Evolutionary conservation across 768 basidiomycete genomes (phyloP).

Genomic region (Plicaturopsis crispa): DNA sequence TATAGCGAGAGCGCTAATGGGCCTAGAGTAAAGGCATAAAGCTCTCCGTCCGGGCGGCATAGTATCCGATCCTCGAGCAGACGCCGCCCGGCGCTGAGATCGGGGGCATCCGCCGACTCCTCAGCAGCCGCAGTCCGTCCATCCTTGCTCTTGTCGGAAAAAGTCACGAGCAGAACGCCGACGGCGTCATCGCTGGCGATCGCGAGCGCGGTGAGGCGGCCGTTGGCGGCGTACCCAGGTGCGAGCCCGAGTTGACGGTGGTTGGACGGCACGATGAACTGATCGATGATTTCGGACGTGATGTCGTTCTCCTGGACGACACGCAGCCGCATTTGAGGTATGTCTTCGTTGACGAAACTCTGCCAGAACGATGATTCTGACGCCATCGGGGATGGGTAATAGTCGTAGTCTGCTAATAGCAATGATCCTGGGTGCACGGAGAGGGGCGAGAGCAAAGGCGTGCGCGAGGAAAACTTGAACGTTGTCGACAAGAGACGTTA

Average conservation of each 20-base stretch:
- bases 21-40: constrained; percentile 50
- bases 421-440: too few species aligned
- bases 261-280: background rate
- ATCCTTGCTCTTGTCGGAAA: background rate
- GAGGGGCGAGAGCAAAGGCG: too few species aligned
- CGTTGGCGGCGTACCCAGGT: constrained; percentile 36
- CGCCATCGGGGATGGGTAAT: too few species aligned
- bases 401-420: too few species aligned
- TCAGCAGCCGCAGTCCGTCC: constrained; percentile 12
- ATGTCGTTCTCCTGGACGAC: background rate
- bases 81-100: constrained; percentile 16
- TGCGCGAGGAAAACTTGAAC: too few species aligned
- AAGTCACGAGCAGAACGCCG: background rate
- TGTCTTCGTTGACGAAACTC: background rate
- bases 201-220: constrained; percentile 37
- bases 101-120: constrained; percentile 26
- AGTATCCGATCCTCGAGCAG: constrained; percentile 35
- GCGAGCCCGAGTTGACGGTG: constrained; percentile 34
- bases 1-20: constrained; percentile 42
- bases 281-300: background rate
- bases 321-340: background rate
- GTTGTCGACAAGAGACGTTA: too few species aligned
- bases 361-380: too few species aligned
- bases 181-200: constrained; percentile 28
- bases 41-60: constrained; percentile 32